Evolutionary conservation across 2,329 filamentous ascomycete genomes (phyloP).

Genomic region (Xylariaceae sp.): DNA sequence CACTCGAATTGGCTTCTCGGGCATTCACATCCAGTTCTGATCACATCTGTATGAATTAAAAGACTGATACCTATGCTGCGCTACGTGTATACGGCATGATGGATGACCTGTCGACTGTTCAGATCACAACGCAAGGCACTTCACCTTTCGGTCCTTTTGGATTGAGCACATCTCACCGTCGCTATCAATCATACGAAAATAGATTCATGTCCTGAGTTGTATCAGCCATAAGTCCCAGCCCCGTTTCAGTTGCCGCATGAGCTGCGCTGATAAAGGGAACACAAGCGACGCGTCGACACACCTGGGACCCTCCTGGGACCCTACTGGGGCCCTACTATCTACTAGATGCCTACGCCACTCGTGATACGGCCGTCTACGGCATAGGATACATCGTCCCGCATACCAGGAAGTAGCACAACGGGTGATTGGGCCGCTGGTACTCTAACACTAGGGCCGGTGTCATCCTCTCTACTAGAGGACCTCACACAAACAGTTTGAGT

Average conservation of each 20-base stretch:
- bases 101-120: background rate
- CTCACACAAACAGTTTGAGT: background rate
- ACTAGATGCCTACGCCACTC: slow-evolving; percentile 1
- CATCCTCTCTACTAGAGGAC: background rate
- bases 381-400: slow-evolving; percentile 14
- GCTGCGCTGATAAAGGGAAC: slow-evolving; percentile 17
- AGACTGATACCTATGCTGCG: background rate
- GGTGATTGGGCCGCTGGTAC: slow-evolving; percentile 4
- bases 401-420: slow-evolving; percentile 20
- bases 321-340: background rate
- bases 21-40: background rate
- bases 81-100: background rate
- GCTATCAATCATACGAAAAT: background rate
- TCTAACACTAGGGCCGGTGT: background rate
- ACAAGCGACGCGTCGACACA: slow-evolving; percentile 15
- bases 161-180: background rate
- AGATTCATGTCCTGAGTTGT: background rate
- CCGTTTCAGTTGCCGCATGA: slow-evolving; percentile 16
- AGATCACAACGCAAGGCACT: background rate
- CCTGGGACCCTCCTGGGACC: background rate
- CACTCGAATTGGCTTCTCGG: background rate
- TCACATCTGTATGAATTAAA: background rate
- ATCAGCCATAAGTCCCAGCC: background rate
- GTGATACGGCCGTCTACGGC: slow-evolving; percentile 24
- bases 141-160: background rate